Conservation (phyloP, 2,329 filamentous ascomycete species). For the Bertia moriformis region DNA sequence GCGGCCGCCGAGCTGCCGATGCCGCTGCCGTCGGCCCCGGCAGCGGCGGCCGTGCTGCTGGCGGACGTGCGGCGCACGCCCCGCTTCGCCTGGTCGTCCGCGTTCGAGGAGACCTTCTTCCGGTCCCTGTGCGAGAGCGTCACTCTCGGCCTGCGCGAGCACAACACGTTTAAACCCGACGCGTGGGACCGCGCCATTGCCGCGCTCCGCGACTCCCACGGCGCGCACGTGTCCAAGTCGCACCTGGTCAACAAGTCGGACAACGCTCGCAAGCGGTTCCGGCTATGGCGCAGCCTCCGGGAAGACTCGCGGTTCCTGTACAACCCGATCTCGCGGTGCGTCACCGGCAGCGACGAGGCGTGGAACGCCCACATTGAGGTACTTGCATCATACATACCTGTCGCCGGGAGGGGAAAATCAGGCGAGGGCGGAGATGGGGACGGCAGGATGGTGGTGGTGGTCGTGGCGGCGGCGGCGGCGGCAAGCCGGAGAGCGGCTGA, state of each 20-base stretch:
- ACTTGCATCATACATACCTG: no score
- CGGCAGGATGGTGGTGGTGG: no score
- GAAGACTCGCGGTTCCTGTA: conserved; percentile 43
- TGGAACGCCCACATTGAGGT: conserved; percentile 44
- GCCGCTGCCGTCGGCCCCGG: no score
- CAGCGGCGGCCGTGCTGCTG: no score
- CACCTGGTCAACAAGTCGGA: conserved; percentile 51
- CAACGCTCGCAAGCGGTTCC: conserved; percentile 47
- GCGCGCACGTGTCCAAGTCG: conserved; percentile 41
- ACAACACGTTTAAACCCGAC: conserved; percentile 45
- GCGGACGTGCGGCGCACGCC: conserved; percentile 15
- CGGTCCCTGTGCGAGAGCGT: conserved; percentile 44
- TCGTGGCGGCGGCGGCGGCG: no score
- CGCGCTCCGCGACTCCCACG: conserved; percentile 36
- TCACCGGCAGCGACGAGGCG: conserved; percentile 39
- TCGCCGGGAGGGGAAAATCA: no score
- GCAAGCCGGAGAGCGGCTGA: no score
- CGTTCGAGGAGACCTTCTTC: conserved; percentile 46
- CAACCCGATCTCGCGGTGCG: conserved; percentile 30
- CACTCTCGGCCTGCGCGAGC: conserved; percentile 36
- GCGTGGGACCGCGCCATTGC: conserved; percentile 42
- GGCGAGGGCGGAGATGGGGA: no score
- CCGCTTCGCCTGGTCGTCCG: conserved; percentile 44
- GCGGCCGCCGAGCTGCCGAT: no score
- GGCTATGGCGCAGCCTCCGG: conserved; percentile 42